Evolutionary conservation across 2,329 filamentous ascomycete species (phyloP).

Genomic region (Colletotrichum sp.): DNA sequence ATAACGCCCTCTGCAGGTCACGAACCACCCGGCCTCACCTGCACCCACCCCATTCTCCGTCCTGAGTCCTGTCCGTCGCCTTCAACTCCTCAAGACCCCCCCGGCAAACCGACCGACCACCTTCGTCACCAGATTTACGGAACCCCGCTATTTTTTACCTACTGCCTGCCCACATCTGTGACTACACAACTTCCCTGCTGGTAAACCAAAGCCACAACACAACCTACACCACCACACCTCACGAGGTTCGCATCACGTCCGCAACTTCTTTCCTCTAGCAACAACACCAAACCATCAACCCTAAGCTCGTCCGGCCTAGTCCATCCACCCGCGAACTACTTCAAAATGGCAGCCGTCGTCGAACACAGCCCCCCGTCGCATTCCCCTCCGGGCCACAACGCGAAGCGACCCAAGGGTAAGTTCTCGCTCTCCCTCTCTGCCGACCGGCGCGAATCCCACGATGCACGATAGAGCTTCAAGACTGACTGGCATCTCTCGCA

Average conservation of each 20-base stretch:
- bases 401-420: slow-evolving; percentile 52
- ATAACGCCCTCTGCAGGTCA: slow-evolving; percentile 8
- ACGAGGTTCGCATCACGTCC: slow-evolving; percentile 15
- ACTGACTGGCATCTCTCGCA: slow-evolving; percentile 37
- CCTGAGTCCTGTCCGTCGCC: not conserved
- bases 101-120: not conserved
- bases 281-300: not conserved
- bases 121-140: slow-evolving; percentile 18
- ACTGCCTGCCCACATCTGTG: not conserved
- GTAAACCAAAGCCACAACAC: not conserved
- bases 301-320: not conserved
- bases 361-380: slow-evolving; percentile 42
- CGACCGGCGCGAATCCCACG: not conserved
- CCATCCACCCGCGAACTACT: not conserved
- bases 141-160: slow-evolving; percentile 17
- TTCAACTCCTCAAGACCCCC: not conserved
- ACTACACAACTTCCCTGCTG: not conserved
- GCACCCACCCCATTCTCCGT: not conserved
- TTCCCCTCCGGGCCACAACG: slow-evolving; percentile 44
- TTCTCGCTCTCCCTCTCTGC: not conserved
- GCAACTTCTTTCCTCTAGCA: not conserved
- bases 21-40: slow-evolving; percentile 9
- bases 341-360: slow-evolving; percentile 46
- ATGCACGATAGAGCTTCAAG: not conserved
- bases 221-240: not conserved